These are phyloP conservation scores for Colletotrichum spaethianum DNA, from an alignment of 2,329 filamentous ascomycete species.

Conservation along the genomic window DNA sequence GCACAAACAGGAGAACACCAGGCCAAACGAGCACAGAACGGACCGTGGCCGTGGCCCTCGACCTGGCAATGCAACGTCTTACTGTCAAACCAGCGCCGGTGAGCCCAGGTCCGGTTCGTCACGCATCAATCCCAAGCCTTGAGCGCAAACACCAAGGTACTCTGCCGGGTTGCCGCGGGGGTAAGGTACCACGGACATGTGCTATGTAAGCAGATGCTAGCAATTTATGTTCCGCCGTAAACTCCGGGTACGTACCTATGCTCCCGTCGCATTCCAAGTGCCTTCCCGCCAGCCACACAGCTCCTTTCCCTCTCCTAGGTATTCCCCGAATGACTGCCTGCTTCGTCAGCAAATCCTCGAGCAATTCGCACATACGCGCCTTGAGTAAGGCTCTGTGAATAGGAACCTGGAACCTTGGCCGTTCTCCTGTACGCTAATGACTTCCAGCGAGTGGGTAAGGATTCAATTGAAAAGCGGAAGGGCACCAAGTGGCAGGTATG, in stretches of 20 bases:
- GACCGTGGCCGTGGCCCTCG: conserved; percentile 30
- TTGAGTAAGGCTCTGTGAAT: neutral
- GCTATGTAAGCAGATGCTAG: neutral
- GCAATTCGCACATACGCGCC: too few species aligned
- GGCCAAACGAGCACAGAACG: conserved; percentile 38
- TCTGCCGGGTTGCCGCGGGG: neutral
- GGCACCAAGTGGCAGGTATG: neutral
- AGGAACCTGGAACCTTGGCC: neutral
- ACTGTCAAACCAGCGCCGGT: conserved; percentile 22
- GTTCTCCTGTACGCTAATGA: too few species aligned
- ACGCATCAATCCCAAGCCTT: conserved; percentile 1
- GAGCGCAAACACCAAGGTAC: neutral
- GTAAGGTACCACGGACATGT: neutral
- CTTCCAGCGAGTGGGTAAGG: neutral
- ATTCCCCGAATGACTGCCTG: neutral
- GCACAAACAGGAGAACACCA: conserved; percentile 30
- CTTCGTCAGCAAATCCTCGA: neutral
- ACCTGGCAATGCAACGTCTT: conserved; percentile 33
- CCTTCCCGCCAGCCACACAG: conserved; percentile 9
- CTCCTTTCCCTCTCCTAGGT: neutral
- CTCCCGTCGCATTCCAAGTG: neutral
- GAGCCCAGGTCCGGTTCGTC: conserved; percentile 27
- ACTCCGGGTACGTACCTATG: neutral
- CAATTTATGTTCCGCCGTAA: neutral
- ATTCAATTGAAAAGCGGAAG: neutral